Conservation (phyloP, 2,329 filamentous ascomycete species). For the Phialophora expanda region DNA sequence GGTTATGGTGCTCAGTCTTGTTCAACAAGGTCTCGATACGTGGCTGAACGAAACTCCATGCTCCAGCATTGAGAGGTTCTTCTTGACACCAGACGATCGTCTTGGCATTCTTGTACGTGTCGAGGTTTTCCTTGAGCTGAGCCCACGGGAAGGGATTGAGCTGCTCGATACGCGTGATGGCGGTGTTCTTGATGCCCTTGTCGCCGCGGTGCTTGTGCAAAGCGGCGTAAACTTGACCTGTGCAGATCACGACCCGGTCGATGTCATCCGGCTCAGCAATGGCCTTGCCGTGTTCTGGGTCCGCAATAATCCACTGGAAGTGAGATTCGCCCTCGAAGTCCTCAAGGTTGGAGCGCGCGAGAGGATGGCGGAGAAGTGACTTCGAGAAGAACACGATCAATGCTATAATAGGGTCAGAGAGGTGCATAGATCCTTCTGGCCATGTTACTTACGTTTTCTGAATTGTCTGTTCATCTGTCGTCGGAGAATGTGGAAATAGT, state of each 20-base stretch:
- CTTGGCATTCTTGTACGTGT: conserved; percentile 96
- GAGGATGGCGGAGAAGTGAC: conserved; percentile 88
- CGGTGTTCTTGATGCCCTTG: conserved; percentile 85
- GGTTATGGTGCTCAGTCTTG: conserved; percentile 87
- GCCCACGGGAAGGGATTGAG: conserved; percentile 99
- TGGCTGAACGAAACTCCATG: conserved; percentile 96
- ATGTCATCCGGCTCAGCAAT: conserved; percentile 85
- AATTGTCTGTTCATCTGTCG: conserved; percentile 99
- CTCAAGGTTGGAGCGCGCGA: conserved; percentile 86
- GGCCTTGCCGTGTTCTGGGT: conserved; percentile 77
- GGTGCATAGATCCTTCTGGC: background rate
- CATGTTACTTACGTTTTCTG: conserved; percentile 83
- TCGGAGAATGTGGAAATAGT: conserved; percentile 94
- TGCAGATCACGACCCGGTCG: conserved; percentile 91
- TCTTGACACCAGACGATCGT: conserved; percentile 98
- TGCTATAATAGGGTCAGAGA: conserved; percentile 57
- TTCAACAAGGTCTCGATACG: conserved; percentile 96
- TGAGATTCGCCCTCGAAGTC: conserved; percentile 90
- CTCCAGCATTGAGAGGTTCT: conserved; percentile 95
- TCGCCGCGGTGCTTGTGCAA: conserved; percentile 89
- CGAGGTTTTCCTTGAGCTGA: conserved; percentile 93
- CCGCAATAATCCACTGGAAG: conserved; percentile 96
- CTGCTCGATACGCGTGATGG: conserved; percentile 95
- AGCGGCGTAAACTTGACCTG: conserved; percentile 90
- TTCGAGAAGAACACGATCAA: conserved; percentile 99